Evolutionary conservation across 176 grass and related monocot genomes (phyloP).

Genomic region (Aegilops bicornis): DNA sequence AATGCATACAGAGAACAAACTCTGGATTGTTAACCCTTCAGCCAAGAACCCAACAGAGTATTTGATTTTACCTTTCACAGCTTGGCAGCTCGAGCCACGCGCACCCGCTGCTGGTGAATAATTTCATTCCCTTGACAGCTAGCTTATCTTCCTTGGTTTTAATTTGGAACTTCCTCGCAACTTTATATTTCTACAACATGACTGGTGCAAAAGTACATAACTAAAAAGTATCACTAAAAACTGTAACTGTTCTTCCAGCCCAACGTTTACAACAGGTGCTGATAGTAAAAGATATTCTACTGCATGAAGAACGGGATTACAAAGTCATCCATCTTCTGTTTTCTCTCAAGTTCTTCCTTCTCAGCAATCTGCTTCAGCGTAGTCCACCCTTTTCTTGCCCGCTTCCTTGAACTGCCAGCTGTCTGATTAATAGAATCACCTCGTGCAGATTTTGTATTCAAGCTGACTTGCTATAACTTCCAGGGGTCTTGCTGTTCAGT

Average conservation of each 20-base stretch:
- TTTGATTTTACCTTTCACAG: background rate
- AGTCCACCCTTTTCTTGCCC: constrained; percentile 47
- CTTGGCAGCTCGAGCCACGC: background rate
- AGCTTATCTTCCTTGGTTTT: background rate
- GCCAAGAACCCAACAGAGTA: background rate
- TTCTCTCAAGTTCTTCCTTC: constrained; percentile 51
- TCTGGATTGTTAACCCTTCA: background rate
- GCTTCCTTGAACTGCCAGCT: constrained; percentile 56
- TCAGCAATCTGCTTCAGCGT: constrained; percentile 53
- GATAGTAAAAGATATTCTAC: background rate
- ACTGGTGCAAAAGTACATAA: background rate
- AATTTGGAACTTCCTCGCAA: background rate
- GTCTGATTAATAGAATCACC: background rate
- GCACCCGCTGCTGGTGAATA: too few species aligned
- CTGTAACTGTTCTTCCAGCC: background rate
- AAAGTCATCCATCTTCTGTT: constrained; percentile 55
- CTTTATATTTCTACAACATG: background rate
- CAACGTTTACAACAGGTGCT: too few species aligned
- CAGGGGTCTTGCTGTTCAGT: constrained; percentile 15
- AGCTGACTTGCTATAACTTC: constrained; percentile 15
- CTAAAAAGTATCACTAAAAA: background rate
- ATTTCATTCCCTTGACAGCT: background rate
- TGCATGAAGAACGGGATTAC: constrained; percentile 63
- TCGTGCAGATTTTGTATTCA: constrained; percentile 8
- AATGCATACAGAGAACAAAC: background rate